Percentiles rank a stretch among this genome's conserved stretches.
phyloP scores from a whole-genome alignment of 2,329 filamentous ascomycete species.

The Fusarium humuli region DNA sequence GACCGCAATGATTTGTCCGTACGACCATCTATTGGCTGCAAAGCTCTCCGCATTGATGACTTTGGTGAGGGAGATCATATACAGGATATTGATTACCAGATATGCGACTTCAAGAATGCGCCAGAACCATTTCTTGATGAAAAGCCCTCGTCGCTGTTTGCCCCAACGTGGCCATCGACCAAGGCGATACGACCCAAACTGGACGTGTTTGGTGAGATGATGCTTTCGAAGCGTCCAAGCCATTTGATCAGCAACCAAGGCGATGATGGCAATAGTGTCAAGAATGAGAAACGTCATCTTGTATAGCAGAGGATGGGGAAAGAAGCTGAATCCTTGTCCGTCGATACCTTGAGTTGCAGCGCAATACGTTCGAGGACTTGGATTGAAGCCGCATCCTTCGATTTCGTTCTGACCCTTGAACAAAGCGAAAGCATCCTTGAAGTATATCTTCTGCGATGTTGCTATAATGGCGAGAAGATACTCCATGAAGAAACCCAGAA shows the following conservation, averaged over 20 bases:
- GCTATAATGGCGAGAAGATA: constrained; percentile 55
- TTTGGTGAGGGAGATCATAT: constrained; percentile 52
- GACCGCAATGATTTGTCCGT: constrained; percentile 56
- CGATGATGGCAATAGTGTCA: constrained; percentile 52
- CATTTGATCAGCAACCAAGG: constrained; percentile 51
- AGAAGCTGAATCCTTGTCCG: constrained; percentile 52
- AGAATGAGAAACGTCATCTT: constrained; percentile 54
- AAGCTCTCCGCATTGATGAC: constrained; percentile 54
- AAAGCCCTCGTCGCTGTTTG: constrained; percentile 46
- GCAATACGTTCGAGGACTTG: constrained; percentile 55
- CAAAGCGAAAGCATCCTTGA: constrained; percentile 50
- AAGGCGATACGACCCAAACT: constrained; percentile 48
- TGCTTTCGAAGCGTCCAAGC: constrained; percentile 54
- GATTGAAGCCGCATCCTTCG: constrained; percentile 51
- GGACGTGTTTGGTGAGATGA: constrained; percentile 48
- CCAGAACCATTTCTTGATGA: constrained; percentile 51
- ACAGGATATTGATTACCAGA: constrained; percentile 54
- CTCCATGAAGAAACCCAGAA: constrained; percentile 54
- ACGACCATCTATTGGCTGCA: constrained; percentile 51
- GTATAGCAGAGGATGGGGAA: constrained; percentile 54
- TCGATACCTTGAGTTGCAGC: constrained; percentile 51
- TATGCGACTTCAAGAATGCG: constrained; percentile 52
- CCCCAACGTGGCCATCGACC: constrained; percentile 50
- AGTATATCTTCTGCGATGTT: constrained; percentile 52
- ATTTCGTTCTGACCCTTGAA: constrained; percentile 51